Conservation (phyloP, 768 basidiomycete genomes). For the Leccinellum albellum region DNA sequence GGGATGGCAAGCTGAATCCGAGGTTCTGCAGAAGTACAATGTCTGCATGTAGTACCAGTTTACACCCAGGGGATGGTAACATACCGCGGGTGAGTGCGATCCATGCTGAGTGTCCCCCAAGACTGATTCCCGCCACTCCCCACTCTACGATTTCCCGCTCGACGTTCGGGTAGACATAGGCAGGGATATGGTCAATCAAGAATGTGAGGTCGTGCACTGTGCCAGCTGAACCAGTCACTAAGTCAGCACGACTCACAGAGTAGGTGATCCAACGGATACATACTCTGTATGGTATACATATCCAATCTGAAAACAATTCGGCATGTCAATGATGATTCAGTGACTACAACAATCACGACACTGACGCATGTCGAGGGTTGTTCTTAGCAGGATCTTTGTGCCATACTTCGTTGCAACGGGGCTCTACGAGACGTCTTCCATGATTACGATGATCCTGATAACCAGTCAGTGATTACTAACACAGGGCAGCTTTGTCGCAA, state of each 20-base stretch:
- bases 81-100: conserved; percentile 50
- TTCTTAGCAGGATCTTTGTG: conserved; percentile 17
- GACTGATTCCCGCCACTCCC: conserved; percentile 70
- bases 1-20: conserved; percentile 45
- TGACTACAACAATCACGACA: neutral
- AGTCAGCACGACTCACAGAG: conserved; percentile 2
- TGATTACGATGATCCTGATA: conserved; percentile 32
- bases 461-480: neutral
- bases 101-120: conserved; percentile 88
- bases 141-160: conserved; percentile 63
- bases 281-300: conserved; percentile 33
- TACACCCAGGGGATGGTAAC: neutral
- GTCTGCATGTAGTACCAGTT: neutral
- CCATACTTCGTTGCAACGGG: conserved; percentile 25
- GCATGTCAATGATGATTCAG: conserved; percentile 2
- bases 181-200: conserved; percentile 74
- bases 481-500: neutral
- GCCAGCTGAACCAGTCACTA: conserved; percentile 35
- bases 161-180: conserved; percentile 66
- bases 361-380: conserved; percentile 30
- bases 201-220: conserved; percentile 75
- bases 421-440: conserved; percentile 25
- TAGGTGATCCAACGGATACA: neutral
- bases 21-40: conserved; percentile 33
- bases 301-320: conserved; percentile 17